Evolutionary conservation across 2,329 filamentous ascomycete genomes (phyloP).

Genomic region (Sporothrix pallida): DNA sequence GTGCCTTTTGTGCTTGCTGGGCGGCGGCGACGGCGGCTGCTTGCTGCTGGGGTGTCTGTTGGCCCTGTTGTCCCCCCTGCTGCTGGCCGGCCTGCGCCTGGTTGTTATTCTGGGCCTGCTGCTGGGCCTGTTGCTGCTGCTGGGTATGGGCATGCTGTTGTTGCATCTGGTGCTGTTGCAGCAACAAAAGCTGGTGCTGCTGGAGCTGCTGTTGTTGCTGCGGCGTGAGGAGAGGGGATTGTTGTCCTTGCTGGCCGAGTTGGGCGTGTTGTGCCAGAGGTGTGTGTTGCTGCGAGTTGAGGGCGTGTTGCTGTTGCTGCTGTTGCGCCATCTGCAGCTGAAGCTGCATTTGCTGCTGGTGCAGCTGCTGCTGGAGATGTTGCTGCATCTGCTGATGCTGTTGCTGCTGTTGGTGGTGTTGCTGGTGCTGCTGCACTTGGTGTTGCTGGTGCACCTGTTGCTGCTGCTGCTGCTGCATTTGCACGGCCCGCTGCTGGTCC

Average conservation of each 20-base stretch:
- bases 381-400: conserved; percentile 46
- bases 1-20: conserved; percentile 44
- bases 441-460: conserved; percentile 50
- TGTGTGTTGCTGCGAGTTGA: conserved; percentile 27
- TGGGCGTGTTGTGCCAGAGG: conserved; percentile 34
- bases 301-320: conserved; percentile 56
- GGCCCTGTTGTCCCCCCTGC: conserved; percentile 50
- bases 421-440: conserved; percentile 64
- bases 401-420: conserved; percentile 64
- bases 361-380: conserved; percentile 62
- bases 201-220: conserved; percentile 50
- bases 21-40: conserved; percentile 29
- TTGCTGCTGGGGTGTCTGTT: conserved; percentile 46
- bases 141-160: conserved; percentile 54
- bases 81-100: conserved; percentile 33
- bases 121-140: conserved; percentile 34
- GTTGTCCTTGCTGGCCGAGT: conserved; percentile 35
- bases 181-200: conserved; percentile 41
- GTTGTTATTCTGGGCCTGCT: conserved; percentile 37
- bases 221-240: conserved; percentile 28
- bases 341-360: conserved; percentile 50
- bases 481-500: conserved; percentile 61
- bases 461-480: conserved; percentile 63
- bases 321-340: conserved; percentile 53
- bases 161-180: conserved; percentile 55